Evolutionary conservation across 441 rosid species (phyloP).

Genomic region (Bocquillonia castaneifolia): DNA sequence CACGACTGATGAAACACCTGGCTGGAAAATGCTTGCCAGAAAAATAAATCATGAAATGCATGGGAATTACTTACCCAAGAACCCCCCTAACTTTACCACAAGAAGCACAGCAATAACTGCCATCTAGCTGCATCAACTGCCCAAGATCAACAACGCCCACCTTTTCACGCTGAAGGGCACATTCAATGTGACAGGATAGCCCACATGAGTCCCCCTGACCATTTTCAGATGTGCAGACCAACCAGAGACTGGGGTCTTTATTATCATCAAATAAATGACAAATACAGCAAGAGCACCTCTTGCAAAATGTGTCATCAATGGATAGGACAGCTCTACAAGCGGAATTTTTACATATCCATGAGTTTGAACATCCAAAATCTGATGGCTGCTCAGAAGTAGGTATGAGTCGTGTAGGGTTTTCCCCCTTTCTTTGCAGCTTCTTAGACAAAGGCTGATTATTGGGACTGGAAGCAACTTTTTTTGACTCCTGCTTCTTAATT

Average conservation of each 20-base stretch:
- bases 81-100: conserved; percentile 96
- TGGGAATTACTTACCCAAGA: conserved; percentile 52
- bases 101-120: conserved; percentile 92
- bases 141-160: conserved; percentile 81
- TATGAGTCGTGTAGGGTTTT: conserved; percentile 46
- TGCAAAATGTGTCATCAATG: conserved; percentile 78
- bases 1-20: conserved; percentile 5
- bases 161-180: conserved; percentile 78
- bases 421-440: conserved; percentile 75
- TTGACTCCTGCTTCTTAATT: conserved; percentile 61
- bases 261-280: conserved; percentile 91
- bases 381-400: conserved; percentile 42
- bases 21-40: background rate
- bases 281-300: conserved; percentile 94
- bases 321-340: conserved; percentile 87
- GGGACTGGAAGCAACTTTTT: conserved; percentile 39
- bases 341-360: conserved; percentile 92
- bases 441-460: conserved; percentile 39
- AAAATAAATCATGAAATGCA: conserved; percentile 9
- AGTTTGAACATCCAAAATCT: conserved; percentile 47
- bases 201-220: conserved; percentile 75
- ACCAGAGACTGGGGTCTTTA: conserved; percentile 98
- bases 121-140: conserved; percentile 91
- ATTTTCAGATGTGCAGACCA: conserved; percentile 76
- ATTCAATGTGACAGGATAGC: conserved; percentile 84